Evolutionary conservation across 2,329 filamentous ascomycete species (phyloP).

Genomic region (Biscogniauxia marginata): DNA sequence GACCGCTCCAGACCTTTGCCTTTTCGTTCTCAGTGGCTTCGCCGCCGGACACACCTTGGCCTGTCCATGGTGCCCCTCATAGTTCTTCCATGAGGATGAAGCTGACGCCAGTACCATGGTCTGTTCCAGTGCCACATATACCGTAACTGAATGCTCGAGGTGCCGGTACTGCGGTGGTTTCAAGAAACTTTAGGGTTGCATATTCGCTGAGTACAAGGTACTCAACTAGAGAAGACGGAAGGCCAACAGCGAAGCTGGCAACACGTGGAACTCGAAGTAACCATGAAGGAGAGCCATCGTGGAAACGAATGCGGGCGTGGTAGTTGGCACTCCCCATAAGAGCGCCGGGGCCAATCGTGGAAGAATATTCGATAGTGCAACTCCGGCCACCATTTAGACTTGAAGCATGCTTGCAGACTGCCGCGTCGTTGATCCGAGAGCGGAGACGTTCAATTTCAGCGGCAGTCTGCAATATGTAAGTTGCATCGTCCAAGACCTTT

Average conservation of each 20-base stretch:
- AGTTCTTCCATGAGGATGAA: constrained; percentile 30
- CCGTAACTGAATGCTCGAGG: constrained; percentile 25
- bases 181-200: constrained; percentile 33
- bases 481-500: constrained; percentile 13
- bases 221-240: constrained; percentile 20
- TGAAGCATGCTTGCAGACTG: constrained; percentile 20
- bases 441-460: constrained; percentile 15
- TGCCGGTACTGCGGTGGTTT: constrained; percentile 25
- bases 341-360: constrained; percentile 9
- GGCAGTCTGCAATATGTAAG: constrained; percentile 9
- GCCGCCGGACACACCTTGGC: too few relatives aligned
- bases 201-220: constrained; percentile 32
- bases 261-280: constrained; percentile 26
- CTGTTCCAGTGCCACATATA: too few relatives aligned
- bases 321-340: constrained; percentile 27
- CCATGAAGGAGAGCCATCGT: constrained; percentile 23
- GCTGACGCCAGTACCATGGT: constrained; percentile 23
- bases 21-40: too few relatives aligned
- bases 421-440: constrained; percentile 17
- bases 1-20: constrained; percentile 24
- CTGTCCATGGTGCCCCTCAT: constrained; percentile 19
- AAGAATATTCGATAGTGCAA: constrained; percentile 17
- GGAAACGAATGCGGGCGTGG: constrained; percentile 26
- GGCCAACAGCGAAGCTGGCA: constrained; percentile 19
- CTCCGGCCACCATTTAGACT: constrained; percentile 13